These are phyloP conservation scores for Tetrahymena malaccensis DNA, from an alignment of 73 alveolate genomes.

Conservation along the genomic window DNA sequence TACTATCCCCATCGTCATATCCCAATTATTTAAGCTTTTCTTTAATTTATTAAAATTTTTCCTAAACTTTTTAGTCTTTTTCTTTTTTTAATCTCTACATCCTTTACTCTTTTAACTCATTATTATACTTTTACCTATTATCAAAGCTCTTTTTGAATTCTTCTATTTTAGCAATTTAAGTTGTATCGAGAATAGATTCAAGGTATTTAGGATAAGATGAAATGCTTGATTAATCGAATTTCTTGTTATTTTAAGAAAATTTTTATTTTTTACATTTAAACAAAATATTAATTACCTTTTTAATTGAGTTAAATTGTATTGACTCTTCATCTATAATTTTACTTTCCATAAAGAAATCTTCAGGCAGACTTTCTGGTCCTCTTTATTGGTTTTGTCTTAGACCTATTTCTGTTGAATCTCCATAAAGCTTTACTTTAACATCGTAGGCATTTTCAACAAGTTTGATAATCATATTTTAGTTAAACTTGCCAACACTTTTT, in stretches of 20 bases:
- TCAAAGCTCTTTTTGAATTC: slow-evolving; percentile 34
- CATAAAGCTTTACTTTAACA: slow-evolving; percentile 86
- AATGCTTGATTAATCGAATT: not conserved
- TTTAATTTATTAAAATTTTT: slow-evolving; percentile 45
- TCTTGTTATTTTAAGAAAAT: not conserved
- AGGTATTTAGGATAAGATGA: slow-evolving; percentile 20
- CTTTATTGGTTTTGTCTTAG: slow-evolving; percentile 51
- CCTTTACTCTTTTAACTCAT: slow-evolving; percentile 48
- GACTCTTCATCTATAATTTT: slow-evolving; percentile 47
- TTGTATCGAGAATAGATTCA: slow-evolving; percentile 37
- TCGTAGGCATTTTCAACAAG: slow-evolving; percentile 78
- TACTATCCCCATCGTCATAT: slow-evolving; percentile 64
- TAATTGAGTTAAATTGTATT: slow-evolving; percentile 41
- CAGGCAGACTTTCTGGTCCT: slow-evolving; percentile 72
- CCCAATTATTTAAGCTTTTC: slow-evolving; percentile 63
- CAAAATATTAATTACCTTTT: slow-evolving; percentile 4
- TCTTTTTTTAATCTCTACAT: slow-evolving; percentile 50
- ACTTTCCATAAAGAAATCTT: slow-evolving; percentile 61
- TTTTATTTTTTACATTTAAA: not conserved
- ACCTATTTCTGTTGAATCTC: slow-evolving; percentile 59
- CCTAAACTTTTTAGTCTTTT: slow-evolving; percentile 49
- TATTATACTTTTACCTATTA: slow-evolving; percentile 46
- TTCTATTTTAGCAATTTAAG: slow-evolving; percentile 62
- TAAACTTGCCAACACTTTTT: slow-evolving; percentile 88
- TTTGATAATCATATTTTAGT: slow-evolving; percentile 58